These are phyloP conservation scores for Ophiostoma himal-ulmi DNA, from an alignment of 2,329 filamentous ascomycete genomes.

Conservation along the genomic window DNA sequence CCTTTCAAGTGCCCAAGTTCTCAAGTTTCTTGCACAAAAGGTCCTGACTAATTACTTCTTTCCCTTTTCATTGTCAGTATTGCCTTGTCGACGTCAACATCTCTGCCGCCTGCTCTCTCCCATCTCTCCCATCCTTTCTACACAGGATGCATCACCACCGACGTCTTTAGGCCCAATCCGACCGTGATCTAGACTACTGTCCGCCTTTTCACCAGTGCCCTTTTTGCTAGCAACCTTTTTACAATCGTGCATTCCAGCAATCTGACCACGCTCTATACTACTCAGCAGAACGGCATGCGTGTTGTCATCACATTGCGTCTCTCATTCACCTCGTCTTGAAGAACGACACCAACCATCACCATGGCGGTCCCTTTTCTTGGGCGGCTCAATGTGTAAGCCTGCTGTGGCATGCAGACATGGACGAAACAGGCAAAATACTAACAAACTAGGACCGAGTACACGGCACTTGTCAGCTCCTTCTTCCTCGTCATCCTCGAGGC, in stretches of 20 bases:
- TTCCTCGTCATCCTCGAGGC: conserved; percentile 76
- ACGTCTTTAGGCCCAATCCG: neutral
- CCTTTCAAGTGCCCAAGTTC: neutral
- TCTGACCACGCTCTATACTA: neutral
- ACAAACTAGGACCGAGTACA: conserved; percentile 66
- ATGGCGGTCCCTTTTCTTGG: conserved; percentile 52
- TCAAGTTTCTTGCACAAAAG: too few species aligned
- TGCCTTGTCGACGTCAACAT: neutral
- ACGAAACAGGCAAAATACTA: neutral
- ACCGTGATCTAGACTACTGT: neutral
- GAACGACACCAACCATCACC: conserved; percentile 22
- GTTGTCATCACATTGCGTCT: neutral
- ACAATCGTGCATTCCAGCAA: neutral
- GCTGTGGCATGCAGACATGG: too few species aligned
- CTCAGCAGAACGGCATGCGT: neutral
- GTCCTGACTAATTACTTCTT: neutral
- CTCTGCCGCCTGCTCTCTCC: neutral
- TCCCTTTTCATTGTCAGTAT: neutral
- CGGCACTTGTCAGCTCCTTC: conserved; percentile 79
- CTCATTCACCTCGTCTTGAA: neutral
- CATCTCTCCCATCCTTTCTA: neutral
- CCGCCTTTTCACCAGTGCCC: neutral
- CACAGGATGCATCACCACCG: conserved; percentile 6
- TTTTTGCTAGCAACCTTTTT: neutral
- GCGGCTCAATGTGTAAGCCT: conserved; percentile 46